Conservation (phyloP, 2,329 filamentous ascomycete genomes). For the Fonsecaea nubica region DNA sequence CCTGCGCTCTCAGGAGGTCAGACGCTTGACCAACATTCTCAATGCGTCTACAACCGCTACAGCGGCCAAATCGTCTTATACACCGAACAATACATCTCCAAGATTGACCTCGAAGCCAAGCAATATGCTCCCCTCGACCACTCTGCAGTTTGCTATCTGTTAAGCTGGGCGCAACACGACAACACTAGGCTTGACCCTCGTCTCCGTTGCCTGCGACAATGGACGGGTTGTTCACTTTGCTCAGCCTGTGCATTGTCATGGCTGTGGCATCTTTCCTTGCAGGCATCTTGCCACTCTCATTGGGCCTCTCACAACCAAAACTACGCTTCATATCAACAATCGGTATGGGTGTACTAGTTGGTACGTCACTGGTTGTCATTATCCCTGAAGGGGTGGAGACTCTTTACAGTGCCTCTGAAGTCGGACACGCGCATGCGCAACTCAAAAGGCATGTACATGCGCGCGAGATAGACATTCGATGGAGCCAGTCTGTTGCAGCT, state of each 20-base stretch:
- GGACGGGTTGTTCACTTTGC: constrained; percentile 70
- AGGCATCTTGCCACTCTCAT: constrained; percentile 86
- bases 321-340: constrained; percentile 88
- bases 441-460: constrained; percentile 44
- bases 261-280: constrained; percentile 83
- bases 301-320: constrained; percentile 84
- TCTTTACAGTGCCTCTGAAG: constrained; percentile 65
- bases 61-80: neutral
- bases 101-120: neutral
- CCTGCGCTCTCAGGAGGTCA: neutral
- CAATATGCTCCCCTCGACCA: neutral
- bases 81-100: neutral
- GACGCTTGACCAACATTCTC: neutral
- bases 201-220: constrained; percentile 43
- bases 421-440: constrained; percentile 39
- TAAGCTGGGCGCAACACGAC: neutral
- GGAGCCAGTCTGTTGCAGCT: constrained; percentile 35
- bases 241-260: constrained; percentile 70
- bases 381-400: constrained; percentile 97
- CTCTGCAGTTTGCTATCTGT: neutral
- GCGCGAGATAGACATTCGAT: constrained; percentile 42
- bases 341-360: constrained; percentile 91
- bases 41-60: neutral
- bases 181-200: constrained; percentile 7
- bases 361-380: constrained; percentile 94